Evolutionary conservation across 2,329 filamentous ascomycete genomes (phyloP), one percentile per base, ranked within the genome.

Genomic region (Stagonosporopsis cucurbitacearum): DNA sequence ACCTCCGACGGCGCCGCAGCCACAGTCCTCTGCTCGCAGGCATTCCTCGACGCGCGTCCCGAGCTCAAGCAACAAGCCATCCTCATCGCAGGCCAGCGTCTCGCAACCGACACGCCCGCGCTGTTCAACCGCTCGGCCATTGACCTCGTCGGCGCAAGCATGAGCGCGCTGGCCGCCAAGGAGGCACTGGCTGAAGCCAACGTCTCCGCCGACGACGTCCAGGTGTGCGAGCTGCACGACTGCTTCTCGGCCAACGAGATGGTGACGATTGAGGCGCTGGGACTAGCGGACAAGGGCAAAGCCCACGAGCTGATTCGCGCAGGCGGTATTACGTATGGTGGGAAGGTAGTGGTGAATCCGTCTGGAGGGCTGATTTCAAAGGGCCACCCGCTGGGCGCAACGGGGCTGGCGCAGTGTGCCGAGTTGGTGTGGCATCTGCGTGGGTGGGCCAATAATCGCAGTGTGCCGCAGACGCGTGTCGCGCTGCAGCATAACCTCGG

Each of bases 171-270:
- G 53, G 94, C 94, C 0, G 88, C 86, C 7, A 77, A 81, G 57
- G 79, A 81, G 0, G 94, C 94, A n/a, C 80, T 90, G 59, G 81
- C 79, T 28, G 90, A 98, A 78, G 92, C 92, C 0, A 84, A 85
- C 20, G 83, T 86, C 2, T 79, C 78, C 5, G 79, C 90, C 0
- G 77, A 80, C 30, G 90, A 96, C 63, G 84, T 94, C 60, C 87
- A 89, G 69, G 90, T 98, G 15, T 92, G 91, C 70, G 94, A 98
- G 80, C 82, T 98, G 58, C 95, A 98, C 78, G 95, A 98, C 80
- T 98, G 95, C 81, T 98, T 98, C 84, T 92, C 88, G 17, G 88
- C 94, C 23, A 98, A 98, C 75, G 91, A 98, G 81, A 90, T 98
- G 89, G 84, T 95, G 47, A 88, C 87, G 1, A 87, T 98, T 46